Evolutionary conservation across 2,329 filamentous ascomycete genomes (phyloP).

Genomic region (Cyphellophora attinorum): DNA sequence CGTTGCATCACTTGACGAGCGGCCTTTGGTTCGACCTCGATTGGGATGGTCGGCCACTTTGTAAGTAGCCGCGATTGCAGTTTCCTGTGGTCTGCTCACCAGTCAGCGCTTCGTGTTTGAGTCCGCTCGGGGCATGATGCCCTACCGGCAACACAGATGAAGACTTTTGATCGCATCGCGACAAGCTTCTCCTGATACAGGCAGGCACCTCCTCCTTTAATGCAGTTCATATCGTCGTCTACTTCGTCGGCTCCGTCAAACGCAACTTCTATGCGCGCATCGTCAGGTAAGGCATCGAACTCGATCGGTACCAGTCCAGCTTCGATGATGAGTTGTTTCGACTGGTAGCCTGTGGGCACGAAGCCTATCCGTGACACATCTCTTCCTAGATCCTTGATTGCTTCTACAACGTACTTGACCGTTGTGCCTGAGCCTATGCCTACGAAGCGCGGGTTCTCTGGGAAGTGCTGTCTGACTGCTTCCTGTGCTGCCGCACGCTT

Average conservation of each 20-base stretch:
- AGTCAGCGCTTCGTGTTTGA: conserved; percentile 3
- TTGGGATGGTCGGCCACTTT: conserved; percentile 76
- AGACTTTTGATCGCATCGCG: conserved; percentile 71
- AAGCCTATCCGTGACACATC: conserved; percentile 60
- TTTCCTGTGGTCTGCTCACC: conserved; percentile 72
- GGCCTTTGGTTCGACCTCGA: conserved; percentile 84
- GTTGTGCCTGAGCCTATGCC: conserved; percentile 58
- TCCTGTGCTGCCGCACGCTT: conserved; percentile 50
- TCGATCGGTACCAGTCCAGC: conserved; percentile 69
- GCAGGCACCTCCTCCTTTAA: conserved; percentile 97
- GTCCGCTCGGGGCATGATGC: conserved; percentile 8
- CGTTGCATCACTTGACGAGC: conserved; percentile 66
- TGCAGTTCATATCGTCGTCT: conserved; percentile 87
- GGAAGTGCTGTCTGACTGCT: conserved; percentile 53
- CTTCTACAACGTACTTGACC: conserved; percentile 59
- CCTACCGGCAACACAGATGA: conserved; percentile 75
- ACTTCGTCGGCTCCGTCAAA: conserved; percentile 98
- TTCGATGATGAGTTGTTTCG: conserved; percentile 70
- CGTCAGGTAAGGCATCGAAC: conserved; percentile 63
- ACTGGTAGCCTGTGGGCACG: conserved; percentile 86
- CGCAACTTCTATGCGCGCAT: conserved; percentile 66
- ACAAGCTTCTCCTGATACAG: conserved; percentile 97
- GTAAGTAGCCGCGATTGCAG: conserved; percentile 64
- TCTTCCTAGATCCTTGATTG: conserved; percentile 42
- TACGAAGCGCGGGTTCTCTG: conserved; percentile 45